Percentiles rank a stretch among this genome's conserved stretches.
Evolutionary conservation across 2,329 filamentous ascomycete genomes (phyloP).

Genomic region (Paecilomyces fulvus): DNA sequence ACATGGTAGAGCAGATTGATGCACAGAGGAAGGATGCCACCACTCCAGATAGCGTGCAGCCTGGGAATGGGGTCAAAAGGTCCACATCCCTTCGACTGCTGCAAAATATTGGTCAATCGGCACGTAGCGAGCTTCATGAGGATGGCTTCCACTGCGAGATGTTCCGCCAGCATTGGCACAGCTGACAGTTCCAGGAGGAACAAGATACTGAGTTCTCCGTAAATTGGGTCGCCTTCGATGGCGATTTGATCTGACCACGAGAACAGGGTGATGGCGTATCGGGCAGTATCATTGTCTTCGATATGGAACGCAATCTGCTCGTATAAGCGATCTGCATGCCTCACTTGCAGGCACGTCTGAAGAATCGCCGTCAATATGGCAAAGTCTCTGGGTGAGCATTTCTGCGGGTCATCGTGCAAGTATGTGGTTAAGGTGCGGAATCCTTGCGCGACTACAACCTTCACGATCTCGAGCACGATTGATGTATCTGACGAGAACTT

Average conservation of each 20-base stretch:
- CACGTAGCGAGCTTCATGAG: constrained; percentile 71
- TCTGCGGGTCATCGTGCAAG: constrained; percentile 64
- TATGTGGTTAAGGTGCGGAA: constrained; percentile 74
- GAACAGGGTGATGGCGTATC: constrained; percentile 78
- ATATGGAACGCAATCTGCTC: constrained; percentile 63
- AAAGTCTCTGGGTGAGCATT: constrained; percentile 68
- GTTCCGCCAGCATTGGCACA: constrained; percentile 73
- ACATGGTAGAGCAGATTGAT: constrained; percentile 80
- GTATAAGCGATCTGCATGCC: constrained; percentile 63
- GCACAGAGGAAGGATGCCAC: constrained; percentile 77
- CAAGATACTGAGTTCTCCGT: constrained; percentile 82
- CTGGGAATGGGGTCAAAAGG: constrained; percentile 70
- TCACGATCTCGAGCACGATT: constrained; percentile 69
- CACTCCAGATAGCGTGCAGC: constrained; percentile 83
- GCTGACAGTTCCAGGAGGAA: constrained; percentile 84
- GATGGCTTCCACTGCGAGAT: constrained; percentile 79
- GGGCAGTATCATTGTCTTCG: constrained; percentile 58
- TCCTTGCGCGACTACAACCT: constrained; percentile 68
- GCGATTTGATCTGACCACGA: constrained; percentile 86
- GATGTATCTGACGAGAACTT: constrained; percentile 39
- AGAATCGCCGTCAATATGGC: constrained; percentile 79
- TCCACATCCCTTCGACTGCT: constrained; percentile 57
- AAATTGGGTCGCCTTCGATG: constrained; percentile 72
- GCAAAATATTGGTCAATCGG: constrained; percentile 69
- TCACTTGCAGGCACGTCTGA: constrained; percentile 72